These are phyloP conservation scores for Fusarium algeriense DNA, from an alignment of 2,329 filamentous ascomycete genomes.

Conservation along the genomic window DNA sequence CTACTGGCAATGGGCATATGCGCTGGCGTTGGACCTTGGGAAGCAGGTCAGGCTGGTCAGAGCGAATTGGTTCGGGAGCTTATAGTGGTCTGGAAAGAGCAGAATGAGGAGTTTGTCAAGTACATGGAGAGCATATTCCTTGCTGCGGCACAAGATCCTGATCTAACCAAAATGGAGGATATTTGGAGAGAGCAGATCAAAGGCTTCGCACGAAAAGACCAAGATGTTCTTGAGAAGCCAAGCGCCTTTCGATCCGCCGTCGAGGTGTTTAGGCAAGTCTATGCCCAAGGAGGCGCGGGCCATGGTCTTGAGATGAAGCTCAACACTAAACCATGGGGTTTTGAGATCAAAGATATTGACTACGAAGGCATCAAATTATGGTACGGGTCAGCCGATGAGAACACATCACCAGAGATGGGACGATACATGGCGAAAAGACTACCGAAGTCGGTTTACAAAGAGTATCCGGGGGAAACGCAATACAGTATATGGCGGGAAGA, in stretches of 20 bases:
- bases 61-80: not conserved
- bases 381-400: slow-evolving; percentile 6
- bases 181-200: not conserved
- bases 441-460: not conserved
- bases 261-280: not conserved
- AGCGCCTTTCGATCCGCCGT: not conserved
- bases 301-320: not conserved
- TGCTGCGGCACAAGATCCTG: not conserved
- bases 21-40: slow-evolving; percentile 4
- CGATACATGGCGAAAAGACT: slow-evolving; percentile 1
- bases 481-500: not conserved
- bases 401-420: slow-evolving; percentile 2
- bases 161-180: not conserved
- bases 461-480: not conserved
- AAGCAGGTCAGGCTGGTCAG: not conserved
- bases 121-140: not conserved
- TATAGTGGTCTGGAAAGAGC: not conserved
- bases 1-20: not conserved
- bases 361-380: not conserved
- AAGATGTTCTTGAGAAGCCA: not conserved
- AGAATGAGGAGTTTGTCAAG: not conserved
- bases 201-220: not conserved
- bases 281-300: not conserved
- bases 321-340: slow-evolving; percentile 1
- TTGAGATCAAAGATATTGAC: not conserved